A percentile compares a stretch with the other conserved stretches of the same genome.
Evolutionary conservation across 768 basidiomycete genomes (phyloP).

Genomic region (Hypholoma fasciculare): DNA sequence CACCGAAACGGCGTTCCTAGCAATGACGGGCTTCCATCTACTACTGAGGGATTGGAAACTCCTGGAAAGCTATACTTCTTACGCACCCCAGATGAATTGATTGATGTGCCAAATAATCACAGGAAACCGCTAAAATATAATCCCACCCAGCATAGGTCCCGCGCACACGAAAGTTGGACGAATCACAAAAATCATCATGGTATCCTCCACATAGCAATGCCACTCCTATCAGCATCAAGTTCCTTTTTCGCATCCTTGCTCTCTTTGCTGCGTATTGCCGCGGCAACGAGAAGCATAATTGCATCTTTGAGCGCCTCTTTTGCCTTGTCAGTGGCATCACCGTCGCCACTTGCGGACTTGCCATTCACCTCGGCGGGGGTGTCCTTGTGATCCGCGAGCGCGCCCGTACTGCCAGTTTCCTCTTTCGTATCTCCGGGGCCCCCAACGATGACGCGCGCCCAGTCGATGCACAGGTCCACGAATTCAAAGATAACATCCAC

Average conservation of each 20-base stretch:
- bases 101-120: too few relatives aligned
- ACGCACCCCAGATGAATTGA: too few relatives aligned
- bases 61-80: too few relatives aligned
- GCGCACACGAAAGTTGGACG: neutral
- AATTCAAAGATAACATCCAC: conserved; percentile 58
- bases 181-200: conserved; percentile 30
- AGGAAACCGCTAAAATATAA: too few relatives aligned
- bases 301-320: conserved; percentile 47
- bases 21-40: too few relatives aligned
- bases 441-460: conserved; percentile 43
- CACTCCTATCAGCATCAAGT: conserved; percentile 54
- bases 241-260: conserved; percentile 58
- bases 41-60: too few relatives aligned
- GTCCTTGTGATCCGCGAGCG: neutral
- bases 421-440: neutral
- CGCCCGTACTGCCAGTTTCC: neutral
- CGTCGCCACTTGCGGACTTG: conserved; percentile 3
- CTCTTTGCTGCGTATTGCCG: conserved; percentile 50
- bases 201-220: conserved; percentile 70
- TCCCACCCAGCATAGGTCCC: too few relatives aligned
- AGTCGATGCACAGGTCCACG: conserved; percentile 62
- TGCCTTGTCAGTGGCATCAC: conserved; percentile 21
- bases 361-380: neutral
- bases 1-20: too few relatives aligned
- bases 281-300: conserved; percentile 50